These are phyloP conservation scores for Globisporangium cederbergense DNA, from an alignment of 352 stramenopile genomes.

Conservation along the genomic window DNA sequence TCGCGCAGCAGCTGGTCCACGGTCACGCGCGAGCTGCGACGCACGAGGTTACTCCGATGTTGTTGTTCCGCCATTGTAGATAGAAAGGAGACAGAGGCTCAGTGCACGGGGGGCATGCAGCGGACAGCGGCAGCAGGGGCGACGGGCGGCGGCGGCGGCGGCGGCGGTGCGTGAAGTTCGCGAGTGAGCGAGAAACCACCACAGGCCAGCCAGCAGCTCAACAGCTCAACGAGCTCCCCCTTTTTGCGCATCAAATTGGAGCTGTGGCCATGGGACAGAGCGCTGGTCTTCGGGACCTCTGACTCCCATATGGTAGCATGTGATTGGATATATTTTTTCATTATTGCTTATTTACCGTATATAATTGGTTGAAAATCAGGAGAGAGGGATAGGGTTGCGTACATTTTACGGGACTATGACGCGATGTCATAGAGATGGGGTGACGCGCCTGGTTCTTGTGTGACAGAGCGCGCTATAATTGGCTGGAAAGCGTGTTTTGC, in stretches of 20 bases:
- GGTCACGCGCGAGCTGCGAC: conserved; percentile 74
- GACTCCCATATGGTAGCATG: not conserved
- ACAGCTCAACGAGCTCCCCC: not conserved
- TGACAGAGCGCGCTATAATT: not conserved
- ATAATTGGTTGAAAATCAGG: conserved; percentile 1
- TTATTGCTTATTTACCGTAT: not conserved
- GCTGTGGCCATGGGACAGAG: conserved; percentile 1
- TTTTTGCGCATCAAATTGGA: conserved; percentile 7
- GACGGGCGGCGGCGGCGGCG: not conserved
- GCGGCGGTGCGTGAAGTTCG: conserved; percentile 3
- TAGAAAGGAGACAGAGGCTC: conserved; percentile 1
- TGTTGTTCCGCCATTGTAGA: conserved; percentile 14
- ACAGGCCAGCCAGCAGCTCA: not conserved
- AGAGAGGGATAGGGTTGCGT: not conserved
- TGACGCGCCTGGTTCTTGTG: conserved; percentile 12
- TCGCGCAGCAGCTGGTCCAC: conserved; percentile 73
- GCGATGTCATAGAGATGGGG: conserved; percentile 1
- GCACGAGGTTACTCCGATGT: conserved; percentile 39
- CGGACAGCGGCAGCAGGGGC: not conserved
- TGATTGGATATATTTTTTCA: not conserved
- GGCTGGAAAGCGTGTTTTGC: not conserved
- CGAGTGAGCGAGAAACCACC: conserved; percentile 8
- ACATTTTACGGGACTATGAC: not conserved
- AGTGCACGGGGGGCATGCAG: conserved; percentile 8
- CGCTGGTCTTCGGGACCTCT: not conserved